A percentile compares a stretch with the other conserved stretches of the same genome.
These are phyloP conservation scores for Pisolithus orientalis DNA, from an alignment of 768 basidiomycete species.

Conservation along the genomic window DNA sequence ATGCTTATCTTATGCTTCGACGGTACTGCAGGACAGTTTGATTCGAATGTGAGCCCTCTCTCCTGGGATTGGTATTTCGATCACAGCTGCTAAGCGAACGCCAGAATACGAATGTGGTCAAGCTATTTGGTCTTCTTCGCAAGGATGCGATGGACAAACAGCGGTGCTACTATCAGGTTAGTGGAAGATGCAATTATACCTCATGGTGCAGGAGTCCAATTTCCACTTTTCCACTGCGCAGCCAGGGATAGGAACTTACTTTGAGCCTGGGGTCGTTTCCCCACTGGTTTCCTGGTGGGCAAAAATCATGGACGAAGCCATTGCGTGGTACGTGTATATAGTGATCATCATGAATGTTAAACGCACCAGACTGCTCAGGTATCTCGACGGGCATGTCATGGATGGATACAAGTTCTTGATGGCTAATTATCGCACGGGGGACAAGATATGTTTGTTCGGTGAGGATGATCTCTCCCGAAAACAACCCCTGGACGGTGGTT, in stretches of 20 bases:
- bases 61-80: background rate
- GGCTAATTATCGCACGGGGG: constrained; percentile 69
- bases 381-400: constrained; percentile 63
- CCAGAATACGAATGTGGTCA: constrained; percentile 65
- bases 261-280: constrained; percentile 60
- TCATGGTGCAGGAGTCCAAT: background rate
- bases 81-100: background rate
- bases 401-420: constrained; percentile 75
- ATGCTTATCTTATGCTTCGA: constrained; percentile 65
- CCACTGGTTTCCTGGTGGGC: constrained; percentile 55
- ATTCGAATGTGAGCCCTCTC: constrained; percentile 33
- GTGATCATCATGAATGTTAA: background rate
- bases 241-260: constrained; percentile 44
- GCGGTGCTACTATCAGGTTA: constrained; percentile 67
- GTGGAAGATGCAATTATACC: background rate
- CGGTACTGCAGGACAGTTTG: constrained; percentile 53
- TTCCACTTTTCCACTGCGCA: constrained; percentile 12
- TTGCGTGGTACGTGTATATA: constrained; percentile 54
- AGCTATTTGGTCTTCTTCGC: constrained; percentile 61
- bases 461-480: constrained; percentile 4
- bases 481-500: constrained; percentile 3
- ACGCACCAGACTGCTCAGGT: constrained; percentile 35
- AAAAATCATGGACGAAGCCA: constrained; percentile 56
- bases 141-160: constrained; percentile 50
- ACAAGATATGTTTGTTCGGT: constrained; percentile 74